Conservation (phyloP, 192 early-diverging fungal species). For the Piromyces finnis region DNA sequence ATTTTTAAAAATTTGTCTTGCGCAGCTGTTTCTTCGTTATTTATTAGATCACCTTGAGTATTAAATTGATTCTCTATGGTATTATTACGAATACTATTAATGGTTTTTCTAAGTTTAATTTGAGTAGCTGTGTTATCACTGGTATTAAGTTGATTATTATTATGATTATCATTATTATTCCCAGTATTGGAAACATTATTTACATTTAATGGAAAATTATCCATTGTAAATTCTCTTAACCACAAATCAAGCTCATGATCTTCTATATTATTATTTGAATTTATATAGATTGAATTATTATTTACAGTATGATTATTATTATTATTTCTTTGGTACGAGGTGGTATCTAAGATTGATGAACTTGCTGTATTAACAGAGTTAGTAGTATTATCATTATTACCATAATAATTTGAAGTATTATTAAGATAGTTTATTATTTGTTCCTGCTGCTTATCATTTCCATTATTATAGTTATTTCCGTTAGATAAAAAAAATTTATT, state of each 20-base stretch:
- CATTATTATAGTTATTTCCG: background rate
- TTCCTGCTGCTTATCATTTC: background rate
- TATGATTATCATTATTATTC: too few relatives aligned
- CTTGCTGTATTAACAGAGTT: background rate
- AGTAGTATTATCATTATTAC: too few relatives aligned
- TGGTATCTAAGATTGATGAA: background rate
- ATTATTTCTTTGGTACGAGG: background rate
- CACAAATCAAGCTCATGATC: background rate
- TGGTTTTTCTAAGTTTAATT: too few relatives aligned
- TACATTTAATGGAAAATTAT: background rate
- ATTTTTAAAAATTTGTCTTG: background rate
- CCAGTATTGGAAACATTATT: background rate
- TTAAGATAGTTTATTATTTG: background rate
- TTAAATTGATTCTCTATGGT: background rate
- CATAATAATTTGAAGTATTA: background rate
- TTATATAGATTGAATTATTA: background rate
- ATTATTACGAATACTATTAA: background rate
- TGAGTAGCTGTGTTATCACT: too few relatives aligned
- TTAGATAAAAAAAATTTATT: background rate
- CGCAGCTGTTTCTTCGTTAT: background rate
- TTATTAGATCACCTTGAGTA: background rate
- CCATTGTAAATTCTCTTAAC: too few relatives aligned
- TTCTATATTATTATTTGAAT: background rate
- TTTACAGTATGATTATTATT: background rate
- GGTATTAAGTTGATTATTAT: too few relatives aligned